phyloP scores from a whole-genome alignment of 2,329 filamentous ascomycete species.

The Calonectria leucothoes region DNA sequence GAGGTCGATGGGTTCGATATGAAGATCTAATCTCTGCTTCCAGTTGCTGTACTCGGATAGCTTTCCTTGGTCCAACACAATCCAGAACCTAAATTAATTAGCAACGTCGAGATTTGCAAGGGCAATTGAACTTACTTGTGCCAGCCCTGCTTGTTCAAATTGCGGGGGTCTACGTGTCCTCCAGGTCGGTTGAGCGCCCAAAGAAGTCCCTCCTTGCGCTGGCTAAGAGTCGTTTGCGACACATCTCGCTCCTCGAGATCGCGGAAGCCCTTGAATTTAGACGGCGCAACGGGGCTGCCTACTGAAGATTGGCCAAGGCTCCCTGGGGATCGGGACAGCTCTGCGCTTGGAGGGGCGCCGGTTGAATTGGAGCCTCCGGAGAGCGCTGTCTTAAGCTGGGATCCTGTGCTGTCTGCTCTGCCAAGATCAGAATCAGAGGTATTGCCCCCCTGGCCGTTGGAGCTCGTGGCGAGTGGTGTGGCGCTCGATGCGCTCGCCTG shows the following conservation, averaged over 20 bases:
- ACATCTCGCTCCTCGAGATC: constrained; percentile 88
- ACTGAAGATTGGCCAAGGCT: constrained; percentile 59
- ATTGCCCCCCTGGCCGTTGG: constrained; percentile 60
- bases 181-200: constrained; percentile 95
- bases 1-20: constrained; percentile 98
- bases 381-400: constrained; percentile 68
- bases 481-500: constrained; percentile 57
- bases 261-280: constrained; percentile 89
- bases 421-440: constrained; percentile 77
- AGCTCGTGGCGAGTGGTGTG: constrained; percentile 42
- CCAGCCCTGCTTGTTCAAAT: constrained; percentile 97
- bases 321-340: constrained; percentile 69
- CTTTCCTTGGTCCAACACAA: constrained; percentile 95
- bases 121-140: constrained; percentile 81
- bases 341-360: constrained; percentile 46
- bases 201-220: constrained; percentile 91
- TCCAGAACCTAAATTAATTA: constrained; percentile 83
- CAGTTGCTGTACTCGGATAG: constrained; percentile 99
- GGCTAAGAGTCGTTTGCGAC: constrained; percentile 62
- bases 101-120: not conserved
- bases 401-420: constrained; percentile 79
- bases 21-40: constrained; percentile 96
- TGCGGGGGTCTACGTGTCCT: constrained; percentile 94
- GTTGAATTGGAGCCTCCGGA: constrained; percentile 56
- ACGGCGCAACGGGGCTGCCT: constrained; percentile 62